Conservation (phyloP, 331 rosid genomes). For the Cucumis variabilis region DNA sequence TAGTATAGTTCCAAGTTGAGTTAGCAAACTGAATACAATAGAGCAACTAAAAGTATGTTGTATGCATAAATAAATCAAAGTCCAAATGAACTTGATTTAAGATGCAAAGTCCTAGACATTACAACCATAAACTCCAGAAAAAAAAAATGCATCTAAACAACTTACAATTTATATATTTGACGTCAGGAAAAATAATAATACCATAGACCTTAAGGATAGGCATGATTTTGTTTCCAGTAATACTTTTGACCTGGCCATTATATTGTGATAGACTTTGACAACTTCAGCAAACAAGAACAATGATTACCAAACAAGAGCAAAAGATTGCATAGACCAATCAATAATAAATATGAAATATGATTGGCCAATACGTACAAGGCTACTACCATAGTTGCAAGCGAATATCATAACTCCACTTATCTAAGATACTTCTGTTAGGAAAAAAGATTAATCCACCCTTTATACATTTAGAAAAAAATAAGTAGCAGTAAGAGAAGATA, state of each 20-base stretch:
- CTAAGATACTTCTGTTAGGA: neutral
- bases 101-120: too few relatives aligned
- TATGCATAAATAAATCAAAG: slow-evolving; percentile 8
- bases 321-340: neutral
- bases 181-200: too few relatives aligned
- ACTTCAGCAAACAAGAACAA: too few relatives aligned
- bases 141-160: too few relatives aligned
- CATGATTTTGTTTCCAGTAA: too few relatives aligned
- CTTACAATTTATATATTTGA: too few relatives aligned
- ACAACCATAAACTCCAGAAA: too few relatives aligned
- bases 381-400: neutral
- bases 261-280: too few relatives aligned
- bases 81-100: neutral
- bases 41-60: neutral
- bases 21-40: neutral
- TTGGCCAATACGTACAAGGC: neutral
- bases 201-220: too few relatives aligned
- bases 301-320: too few relatives aligned
- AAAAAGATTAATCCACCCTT: neutral
- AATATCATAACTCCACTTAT: neutral
- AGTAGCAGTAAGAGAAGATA: neutral
- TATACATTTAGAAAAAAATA: neutral
- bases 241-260: too few relatives aligned
- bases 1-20: neutral
- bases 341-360: neutral